Evolutionary conservation across 1,284 basidiomycete species (phyloP).

Genomic region (Amylostereum chailletii): DNA sequence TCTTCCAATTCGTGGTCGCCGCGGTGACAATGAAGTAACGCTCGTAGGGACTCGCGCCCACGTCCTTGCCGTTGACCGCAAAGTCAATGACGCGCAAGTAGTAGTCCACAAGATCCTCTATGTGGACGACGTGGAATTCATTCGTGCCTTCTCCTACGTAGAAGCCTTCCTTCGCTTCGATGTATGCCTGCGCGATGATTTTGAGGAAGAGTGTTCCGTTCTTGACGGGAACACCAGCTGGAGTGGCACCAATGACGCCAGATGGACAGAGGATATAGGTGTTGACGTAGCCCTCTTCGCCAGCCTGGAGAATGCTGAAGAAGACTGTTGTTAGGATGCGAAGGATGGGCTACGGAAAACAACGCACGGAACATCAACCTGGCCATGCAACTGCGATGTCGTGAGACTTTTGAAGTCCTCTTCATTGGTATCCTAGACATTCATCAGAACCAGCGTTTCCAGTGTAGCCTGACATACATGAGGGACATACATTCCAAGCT

Average conservation of each 20-base stretch:
- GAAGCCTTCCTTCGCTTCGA: conserved; percentile 1
- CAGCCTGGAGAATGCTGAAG: conserved; percentile 13
- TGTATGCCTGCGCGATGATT: not conserved
- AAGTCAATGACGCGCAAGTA: conserved; percentile 11
- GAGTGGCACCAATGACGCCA: conserved; percentile 11
- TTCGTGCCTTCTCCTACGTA: conserved; percentile 16
- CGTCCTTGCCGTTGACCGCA: conserved; percentile 4
- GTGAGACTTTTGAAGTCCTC: conserved; percentile 5
- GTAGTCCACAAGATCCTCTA: conserved; percentile 13
- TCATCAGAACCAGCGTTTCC: not conserved
- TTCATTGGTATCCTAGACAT: conserved; percentile 4
- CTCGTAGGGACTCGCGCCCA: not conserved
- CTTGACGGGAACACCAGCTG: conserved; percentile 12
- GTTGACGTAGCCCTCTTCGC: conserved; percentile 12
- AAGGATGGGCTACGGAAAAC: no score
- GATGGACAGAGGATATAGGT: conserved; percentile 3
- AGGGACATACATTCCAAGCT: no score
- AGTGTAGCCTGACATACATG: not conserved
- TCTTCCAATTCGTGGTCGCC: not conserved
- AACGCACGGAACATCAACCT: no score
- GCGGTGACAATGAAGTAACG: conserved; percentile 5
- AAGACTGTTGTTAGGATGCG: no score
- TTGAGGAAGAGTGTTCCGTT: conserved; percentile 2
- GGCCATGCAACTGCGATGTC: conserved; percentile 1
- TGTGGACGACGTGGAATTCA: conserved; percentile 12